Base-by-base conservation (phyloP, 169 alveolate species). In the Babesia ovata region DNA sequence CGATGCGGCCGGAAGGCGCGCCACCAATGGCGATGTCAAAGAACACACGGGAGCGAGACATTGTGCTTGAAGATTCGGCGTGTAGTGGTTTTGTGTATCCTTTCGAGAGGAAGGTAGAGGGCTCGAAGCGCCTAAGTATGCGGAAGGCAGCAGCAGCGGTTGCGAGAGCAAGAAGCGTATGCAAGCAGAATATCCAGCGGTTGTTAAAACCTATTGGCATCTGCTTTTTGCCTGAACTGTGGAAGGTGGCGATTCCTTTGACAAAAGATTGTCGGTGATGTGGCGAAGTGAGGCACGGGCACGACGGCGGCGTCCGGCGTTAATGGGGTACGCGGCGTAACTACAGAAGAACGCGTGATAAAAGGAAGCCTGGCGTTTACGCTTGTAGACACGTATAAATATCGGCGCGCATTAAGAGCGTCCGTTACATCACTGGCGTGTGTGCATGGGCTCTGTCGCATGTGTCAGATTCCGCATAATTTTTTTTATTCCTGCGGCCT, bases 21-120 rank as follows among this genome's bases (percentile, higher is more conserved):
- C 86, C 90, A 36, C 86, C 86, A 75, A 83, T 75, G 85, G 90
- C 56, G 48, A 83, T 71, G 39, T 83, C 90, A 48, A 83, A 83
- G 74, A 74, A 83, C 48, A 73, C 85, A 36, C 75, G 71, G 44
- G 90, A 76, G 56, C 86, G 72, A 53, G 73, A 13, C 90, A 83
- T 83, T 24, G 45, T 70, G 50, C n/a, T 49, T 4, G 65, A 14
- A 4, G 63, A 4, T 53, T 33, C 39, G 17, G 76, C 28, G 26
- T 50, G 16, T 36, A 44, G 3, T 2, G 63, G 50, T n/a, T 13
- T 7, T 17, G 66, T 21, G 21, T 14, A n/a, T 4, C 45, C 63
- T 69, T 50, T 19, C 1, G 58, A 2, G 77, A 12, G 33, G 28
- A 44, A 10, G 19, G 52, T 12, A 13, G 67, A 7, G 42, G 66